A percentile compares a stretch with the other conserved stretches of the same genome.
These are phyloP conservation scores for Anthracocystis panici-leucophaei DNA, from an alignment of 1,284 basidiomycete species.

Conservation along the genomic window DNA sequence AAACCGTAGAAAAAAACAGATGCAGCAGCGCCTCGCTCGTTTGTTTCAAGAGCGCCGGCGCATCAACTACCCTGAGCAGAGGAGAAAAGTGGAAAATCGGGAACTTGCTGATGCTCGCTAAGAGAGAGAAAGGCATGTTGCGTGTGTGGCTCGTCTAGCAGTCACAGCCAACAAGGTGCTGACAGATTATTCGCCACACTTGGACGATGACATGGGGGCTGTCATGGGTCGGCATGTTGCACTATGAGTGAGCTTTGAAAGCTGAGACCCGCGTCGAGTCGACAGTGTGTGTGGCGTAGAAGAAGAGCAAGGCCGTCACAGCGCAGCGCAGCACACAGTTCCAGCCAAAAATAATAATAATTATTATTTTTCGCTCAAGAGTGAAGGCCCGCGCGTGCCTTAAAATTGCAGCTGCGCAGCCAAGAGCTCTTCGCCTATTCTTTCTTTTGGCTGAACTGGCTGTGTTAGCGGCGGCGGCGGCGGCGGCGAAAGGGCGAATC, in stretches of 20 bases:
- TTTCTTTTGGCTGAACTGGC: background rate
- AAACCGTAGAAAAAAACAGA: too few species aligned
- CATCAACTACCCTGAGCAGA: background rate
- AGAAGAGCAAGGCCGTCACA: background rate
- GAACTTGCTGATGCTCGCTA: background rate
- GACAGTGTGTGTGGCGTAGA: background rate
- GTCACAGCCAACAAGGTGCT: too few species aligned
- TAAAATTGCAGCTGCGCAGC: background rate
- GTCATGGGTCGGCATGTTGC: background rate
- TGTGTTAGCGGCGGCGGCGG: background rate
- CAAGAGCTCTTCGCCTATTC: background rate
- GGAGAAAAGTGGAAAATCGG: conserved; percentile 2
- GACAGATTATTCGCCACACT: too few species aligned
- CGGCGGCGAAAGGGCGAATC: background rate
- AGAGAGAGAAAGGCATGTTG: too few species aligned
- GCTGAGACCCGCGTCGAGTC: background rate
- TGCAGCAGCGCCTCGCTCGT: too few species aligned
- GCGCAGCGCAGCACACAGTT: background rate
- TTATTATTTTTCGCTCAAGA: background rate
- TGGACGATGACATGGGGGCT: too few species aligned
- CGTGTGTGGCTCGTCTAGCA: too few species aligned
- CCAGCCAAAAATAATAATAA: background rate
- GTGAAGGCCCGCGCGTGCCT: conserved; percentile 8
- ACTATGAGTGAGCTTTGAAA: background rate
- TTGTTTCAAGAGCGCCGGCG: too few species aligned